These are phyloP conservation scores for Monilinia fructigena DNA, from an alignment of 2,329 filamentous ascomycete genomes.

Conservation along the genomic window DNA sequence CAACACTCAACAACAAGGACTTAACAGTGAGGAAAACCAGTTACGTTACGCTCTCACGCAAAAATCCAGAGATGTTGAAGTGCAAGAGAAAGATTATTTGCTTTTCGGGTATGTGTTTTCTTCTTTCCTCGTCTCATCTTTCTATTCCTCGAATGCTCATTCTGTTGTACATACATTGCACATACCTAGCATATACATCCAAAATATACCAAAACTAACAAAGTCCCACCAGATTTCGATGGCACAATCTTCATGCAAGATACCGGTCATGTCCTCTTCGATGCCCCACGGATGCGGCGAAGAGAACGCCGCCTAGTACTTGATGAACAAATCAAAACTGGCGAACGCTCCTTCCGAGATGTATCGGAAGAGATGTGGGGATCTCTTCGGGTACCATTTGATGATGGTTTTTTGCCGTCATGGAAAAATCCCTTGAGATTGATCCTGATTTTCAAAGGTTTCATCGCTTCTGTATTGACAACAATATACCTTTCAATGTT, in stretches of 20 bases:
- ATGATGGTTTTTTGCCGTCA: slow-evolving; percentile 64
- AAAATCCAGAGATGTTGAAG: slow-evolving; percentile 36
- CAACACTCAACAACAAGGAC: slow-evolving; percentile 38
- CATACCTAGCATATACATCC: not conserved
- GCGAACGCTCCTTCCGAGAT: slow-evolving; percentile 65
- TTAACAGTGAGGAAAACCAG: slow-evolving; percentile 35
- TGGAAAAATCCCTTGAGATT: slow-evolving; percentile 61
- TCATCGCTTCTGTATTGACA: slow-evolving; percentile 61
- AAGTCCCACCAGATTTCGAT: slow-evolving; percentile 57
- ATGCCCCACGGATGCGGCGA: slow-evolving; percentile 61
- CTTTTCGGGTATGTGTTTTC: slow-evolving; percentile 51
- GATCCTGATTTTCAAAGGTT: slow-evolving; percentile 63
- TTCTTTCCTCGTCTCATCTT: not conserved
- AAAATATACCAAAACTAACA: slow-evolving; percentile 21
- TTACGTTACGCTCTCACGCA: slow-evolving; percentile 32
- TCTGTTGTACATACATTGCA: not conserved
- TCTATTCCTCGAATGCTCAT: not conserved
- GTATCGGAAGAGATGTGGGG: slow-evolving; percentile 73
- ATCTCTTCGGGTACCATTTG: slow-evolving; percentile 64
- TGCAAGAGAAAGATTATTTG: slow-evolving; percentile 57
- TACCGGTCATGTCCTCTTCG: slow-evolving; percentile 67
- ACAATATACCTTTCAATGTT: slow-evolving; percentile 66
- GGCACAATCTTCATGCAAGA: slow-evolving; percentile 72
- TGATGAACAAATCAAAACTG: slow-evolving; percentile 62
- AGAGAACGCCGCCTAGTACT: slow-evolving; percentile 54